Evolutionary conservation across 306 rosid species (phyloP), one percentile per base, ranked within the genome.

Genomic region (Lablab purpureus): DNA sequence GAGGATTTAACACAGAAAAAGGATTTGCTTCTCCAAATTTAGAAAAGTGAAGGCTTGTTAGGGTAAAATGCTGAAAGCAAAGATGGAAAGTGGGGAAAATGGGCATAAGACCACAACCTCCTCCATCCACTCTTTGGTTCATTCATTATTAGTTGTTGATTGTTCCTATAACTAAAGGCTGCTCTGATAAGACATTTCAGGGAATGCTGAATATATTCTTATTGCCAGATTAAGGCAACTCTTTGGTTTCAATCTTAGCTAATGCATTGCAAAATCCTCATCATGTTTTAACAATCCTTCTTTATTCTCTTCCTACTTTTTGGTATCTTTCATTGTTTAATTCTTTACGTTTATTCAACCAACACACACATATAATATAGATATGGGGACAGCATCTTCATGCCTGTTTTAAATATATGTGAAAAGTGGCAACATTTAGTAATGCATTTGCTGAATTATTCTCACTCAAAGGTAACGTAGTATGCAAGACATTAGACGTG

Each of bases 301-400:
- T 15, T 69, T 21, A 52, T 70, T 52, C 81, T 58, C 69, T 49
- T 15, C 6, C 14, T 13, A 70, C 70, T 64, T 85, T 75, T 74
- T 65, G 36, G 50, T 49, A 27, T 43, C 49, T 32, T 76, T 25
- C 64, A 25, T 74, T 23, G 62, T 67, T 78, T 46, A 75, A 65
- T 80, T 67, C 19, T 27, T 49, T 30, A 5, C 25, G 30, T 64
- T 60, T 49, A 62, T 51, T 60, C 51, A 22, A 58, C 64, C 63
- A 3, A 25, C 66, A 63, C 79, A 62, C 50, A 49, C 45, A 49
- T 67, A 68, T 43, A 54, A n/a, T n/a, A n/a, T n/a, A n/a, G n/a
- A n/a, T n/a, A n/a, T n/a, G 78, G 85, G 90, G 88, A 81, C 88
- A 86, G 88, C 82, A 56, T 73, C 30, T 30, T 55, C 64, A n/a